A percentile compares a stretch with the other conserved stretches of the same genome.
Conservation (phyloP, 2,329 filamentous ascomycete species). For the Xylaria sp. region DNA sequence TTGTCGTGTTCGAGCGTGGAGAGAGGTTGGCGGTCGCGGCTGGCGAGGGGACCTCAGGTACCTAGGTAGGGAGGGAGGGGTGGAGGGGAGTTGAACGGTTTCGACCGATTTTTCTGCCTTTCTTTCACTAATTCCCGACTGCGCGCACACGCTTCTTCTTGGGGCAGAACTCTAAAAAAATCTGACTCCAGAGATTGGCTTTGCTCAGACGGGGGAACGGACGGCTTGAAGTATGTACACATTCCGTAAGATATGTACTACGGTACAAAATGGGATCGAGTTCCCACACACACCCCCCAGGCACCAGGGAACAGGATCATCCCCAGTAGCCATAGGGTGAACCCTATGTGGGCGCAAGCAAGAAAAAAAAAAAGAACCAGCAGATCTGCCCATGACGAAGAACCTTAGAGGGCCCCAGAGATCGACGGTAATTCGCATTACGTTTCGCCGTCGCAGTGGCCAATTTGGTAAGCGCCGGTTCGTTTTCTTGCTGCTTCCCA, state of each 20-base stretch:
- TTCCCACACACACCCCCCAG: neutral
- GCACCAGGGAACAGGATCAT: no score
- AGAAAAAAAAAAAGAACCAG: no score
- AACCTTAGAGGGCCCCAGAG: no score
- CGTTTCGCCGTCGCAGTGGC: neutral
- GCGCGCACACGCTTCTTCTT: no score
- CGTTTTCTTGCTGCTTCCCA: no score
- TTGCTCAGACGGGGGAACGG: neutral
- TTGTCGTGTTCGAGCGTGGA: neutral
- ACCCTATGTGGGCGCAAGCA: neutral
- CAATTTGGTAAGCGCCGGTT: neutral
- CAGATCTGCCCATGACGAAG: neutral
- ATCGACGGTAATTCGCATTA: neutral
- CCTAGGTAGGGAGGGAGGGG: no score
- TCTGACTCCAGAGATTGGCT: neutral
- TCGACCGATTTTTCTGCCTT: neutral
- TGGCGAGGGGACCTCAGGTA: neutral
- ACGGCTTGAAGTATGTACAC: no score
- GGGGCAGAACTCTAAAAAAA: neutral
- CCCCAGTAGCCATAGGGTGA: neutral
- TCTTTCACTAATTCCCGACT: neutral
- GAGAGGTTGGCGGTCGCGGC: no score
- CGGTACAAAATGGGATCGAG: neutral
- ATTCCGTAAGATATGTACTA: no score
- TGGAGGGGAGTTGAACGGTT: no score